These are phyloP conservation scores for Dryadomyces quercus-mongolicae DNA, from an alignment of 2,329 filamentous ascomycete species.

Conservation along the genomic window DNA sequence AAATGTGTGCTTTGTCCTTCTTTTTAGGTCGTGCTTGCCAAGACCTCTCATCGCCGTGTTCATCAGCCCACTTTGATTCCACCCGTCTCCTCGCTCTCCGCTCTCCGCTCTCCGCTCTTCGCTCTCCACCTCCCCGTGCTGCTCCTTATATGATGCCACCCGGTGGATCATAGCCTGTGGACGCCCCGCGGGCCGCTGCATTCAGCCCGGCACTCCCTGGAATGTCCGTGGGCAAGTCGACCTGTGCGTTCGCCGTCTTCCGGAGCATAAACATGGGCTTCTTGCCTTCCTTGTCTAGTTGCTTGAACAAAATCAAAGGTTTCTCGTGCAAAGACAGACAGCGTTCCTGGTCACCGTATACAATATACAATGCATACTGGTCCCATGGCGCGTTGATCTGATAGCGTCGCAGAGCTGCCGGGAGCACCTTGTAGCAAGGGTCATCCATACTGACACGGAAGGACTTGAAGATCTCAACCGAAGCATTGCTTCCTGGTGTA, in stretches of 20 bases:
- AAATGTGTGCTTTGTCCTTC: too few relatives aligned
- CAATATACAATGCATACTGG: conserved; percentile 94
- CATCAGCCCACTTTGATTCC: too few relatives aligned
- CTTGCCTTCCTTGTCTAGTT: conserved; percentile 89
- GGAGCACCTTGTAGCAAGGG: conserved; percentile 92
- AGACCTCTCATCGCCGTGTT: too few relatives aligned
- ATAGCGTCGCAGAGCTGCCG: conserved; percentile 92
- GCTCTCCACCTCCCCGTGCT: background rate
- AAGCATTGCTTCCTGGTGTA: conserved; percentile 44
- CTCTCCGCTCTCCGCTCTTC: too few relatives aligned
- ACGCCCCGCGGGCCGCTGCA: conserved; percentile 28
- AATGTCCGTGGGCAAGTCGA: conserved; percentile 29
- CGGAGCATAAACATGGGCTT: conserved; percentile 99
- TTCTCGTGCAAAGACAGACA: conserved; percentile 88
- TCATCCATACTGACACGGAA: conserved; percentile 98
- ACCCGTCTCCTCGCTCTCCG: background rate
- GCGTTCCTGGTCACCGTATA: conserved; percentile 95
- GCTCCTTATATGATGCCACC: conserved; percentile 42
- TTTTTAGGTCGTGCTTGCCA: too few relatives aligned
- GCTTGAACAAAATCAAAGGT: conserved; percentile 91
- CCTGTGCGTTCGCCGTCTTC: conserved; percentile 44
- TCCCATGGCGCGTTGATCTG: conserved; percentile 97
- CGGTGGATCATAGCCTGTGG: conserved; percentile 42
- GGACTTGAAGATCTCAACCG: conserved; percentile 96
- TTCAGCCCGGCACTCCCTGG: conserved; percentile 43